Percentiles rank a stretch among this genome's conserved stretches.
Conservation (phyloP, 192 early-diverging fungal species). For the Linnemannia schmuckeri region DNA sequence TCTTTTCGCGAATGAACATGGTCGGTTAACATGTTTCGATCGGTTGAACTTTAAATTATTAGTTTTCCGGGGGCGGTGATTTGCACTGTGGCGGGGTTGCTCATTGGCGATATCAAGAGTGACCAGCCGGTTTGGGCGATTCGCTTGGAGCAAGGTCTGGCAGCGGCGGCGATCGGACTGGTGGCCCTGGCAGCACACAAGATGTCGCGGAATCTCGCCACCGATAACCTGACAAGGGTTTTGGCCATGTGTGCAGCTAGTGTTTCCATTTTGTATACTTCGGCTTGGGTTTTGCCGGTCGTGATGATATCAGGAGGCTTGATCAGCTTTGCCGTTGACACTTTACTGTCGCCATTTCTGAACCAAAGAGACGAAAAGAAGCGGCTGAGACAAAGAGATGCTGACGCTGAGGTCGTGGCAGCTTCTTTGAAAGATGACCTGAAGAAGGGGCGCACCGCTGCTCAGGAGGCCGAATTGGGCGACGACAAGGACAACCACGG, state of each 20-base stretch:
- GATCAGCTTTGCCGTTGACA: slow-evolving; percentile 21
- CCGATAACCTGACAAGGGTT: slow-evolving; percentile 33
- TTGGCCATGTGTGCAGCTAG: slow-evolving; percentile 31
- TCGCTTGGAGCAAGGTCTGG: slow-evolving; percentile 64
- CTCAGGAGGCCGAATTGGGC: neutral
- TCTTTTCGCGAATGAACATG: slow-evolving; percentile 49
- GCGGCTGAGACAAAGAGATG: neutral
- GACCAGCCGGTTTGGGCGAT: slow-evolving; percentile 57
- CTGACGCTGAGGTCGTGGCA: neutral
- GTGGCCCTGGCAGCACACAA: slow-evolving; percentile 66
- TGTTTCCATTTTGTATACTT: slow-evolving; percentile 28
- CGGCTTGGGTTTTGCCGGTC: slow-evolving; percentile 62
- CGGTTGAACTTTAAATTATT: neutral
- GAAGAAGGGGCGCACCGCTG: neutral
- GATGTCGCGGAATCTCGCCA: slow-evolving; percentile 33
- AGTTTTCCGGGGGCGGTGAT: slow-evolving; percentile 64
- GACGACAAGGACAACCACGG: neutral
- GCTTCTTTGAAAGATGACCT: slow-evolving; percentile 7
- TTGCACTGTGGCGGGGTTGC: slow-evolving; percentile 58
- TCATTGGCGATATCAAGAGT: slow-evolving; percentile 49
- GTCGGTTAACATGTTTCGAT: slow-evolving; percentile 1
- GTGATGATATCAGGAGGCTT: slow-evolving; percentile 64
- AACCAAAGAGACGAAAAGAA: neutral
- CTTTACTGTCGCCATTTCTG: neutral
- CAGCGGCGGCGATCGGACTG: slow-evolving; percentile 66